Percentiles rank a stretch among this genome's conserved stretches.
These are phyloP conservation scores for Aspergillus pseudonomiae DNA, from an alignment of 2,329 filamentous ascomycete species.

Conservation along the genomic window DNA sequence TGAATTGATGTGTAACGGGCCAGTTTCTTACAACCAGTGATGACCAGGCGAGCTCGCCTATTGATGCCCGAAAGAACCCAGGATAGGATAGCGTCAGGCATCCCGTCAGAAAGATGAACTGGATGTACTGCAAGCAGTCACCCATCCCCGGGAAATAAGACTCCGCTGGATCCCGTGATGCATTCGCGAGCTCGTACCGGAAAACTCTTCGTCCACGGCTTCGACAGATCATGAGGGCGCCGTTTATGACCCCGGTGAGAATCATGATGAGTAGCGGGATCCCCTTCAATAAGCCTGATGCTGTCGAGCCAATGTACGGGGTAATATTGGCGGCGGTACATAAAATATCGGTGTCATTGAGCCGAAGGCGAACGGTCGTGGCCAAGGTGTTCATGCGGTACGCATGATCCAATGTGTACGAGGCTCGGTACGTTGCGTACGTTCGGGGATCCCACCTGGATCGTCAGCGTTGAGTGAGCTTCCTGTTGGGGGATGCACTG, in stretches of 20 bases:
- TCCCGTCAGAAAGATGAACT: conserved; percentile 19
- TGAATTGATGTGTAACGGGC: conserved; percentile 17
- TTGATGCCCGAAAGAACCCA: conserved; percentile 15
- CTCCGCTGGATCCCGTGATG: conserved; percentile 7
- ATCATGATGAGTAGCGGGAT: conserved; percentile 13
- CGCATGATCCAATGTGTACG: conserved; percentile 8
- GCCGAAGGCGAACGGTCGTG: conserved; percentile 9
- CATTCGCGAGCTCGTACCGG: conserved; percentile 14
- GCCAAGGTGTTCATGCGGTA: conserved; percentile 12
- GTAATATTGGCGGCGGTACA: conserved; percentile 17
- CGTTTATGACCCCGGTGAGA: conserved; percentile 8
- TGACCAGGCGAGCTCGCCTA: conserved; percentile 20
- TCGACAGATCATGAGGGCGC: neutral
- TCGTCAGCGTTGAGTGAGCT: neutral
- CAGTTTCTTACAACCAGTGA: conserved; percentile 18
- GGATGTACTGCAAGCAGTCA: conserved; percentile 15
- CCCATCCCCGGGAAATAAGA: conserved; percentile 11
- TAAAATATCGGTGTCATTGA: conserved; percentile 10
- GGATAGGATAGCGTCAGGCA: conserved; percentile 18
- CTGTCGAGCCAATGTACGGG: conserved; percentile 9
- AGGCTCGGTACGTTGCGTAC: conserved; percentile 9
- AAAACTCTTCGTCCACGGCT: conserved; percentile 11
- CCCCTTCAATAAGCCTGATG: conserved; percentile 1
- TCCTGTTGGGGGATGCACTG: neutral
- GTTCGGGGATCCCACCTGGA: conserved; percentile 9